Conservation (phyloP, 257 asterid species). For the Solanum chmielewskii region DNA sequence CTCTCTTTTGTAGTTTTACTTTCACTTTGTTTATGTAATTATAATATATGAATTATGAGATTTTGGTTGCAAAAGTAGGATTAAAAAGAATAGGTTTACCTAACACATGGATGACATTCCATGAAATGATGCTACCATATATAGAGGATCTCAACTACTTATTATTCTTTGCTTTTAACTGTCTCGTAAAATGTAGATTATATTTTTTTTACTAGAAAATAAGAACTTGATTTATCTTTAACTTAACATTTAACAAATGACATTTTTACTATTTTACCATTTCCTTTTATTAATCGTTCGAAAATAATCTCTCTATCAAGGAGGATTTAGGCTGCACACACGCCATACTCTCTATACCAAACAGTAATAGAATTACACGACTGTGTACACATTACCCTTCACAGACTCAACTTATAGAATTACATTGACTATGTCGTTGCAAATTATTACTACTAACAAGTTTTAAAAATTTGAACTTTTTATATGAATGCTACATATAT, state of each 20-base stretch:
- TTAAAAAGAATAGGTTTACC: constrained; percentile 11
- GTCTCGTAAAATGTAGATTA: constrained; percentile 6
- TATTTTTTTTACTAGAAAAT: neutral
- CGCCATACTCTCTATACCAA: neutral
- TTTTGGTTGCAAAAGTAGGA: neutral
- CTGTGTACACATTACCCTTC: no score
- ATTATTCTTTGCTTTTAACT: constrained; percentile 1
- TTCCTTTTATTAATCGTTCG: neutral
- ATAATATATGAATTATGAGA: neutral
- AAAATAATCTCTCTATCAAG: no score
- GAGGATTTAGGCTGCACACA: neutral
- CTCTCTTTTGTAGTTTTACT: neutral
- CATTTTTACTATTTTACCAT: neutral
- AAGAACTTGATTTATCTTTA: neutral
- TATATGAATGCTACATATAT: neutral
- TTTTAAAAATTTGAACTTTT: neutral
- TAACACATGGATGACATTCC: constrained; percentile 34
- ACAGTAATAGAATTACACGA: no score
- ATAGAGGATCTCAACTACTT: constrained; percentile 44
- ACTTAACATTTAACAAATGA: neutral
- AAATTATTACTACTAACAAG: neutral
- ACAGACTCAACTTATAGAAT: no score
- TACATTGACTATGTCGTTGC: neutral
- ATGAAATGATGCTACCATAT: constrained; percentile 17
- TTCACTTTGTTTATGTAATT: neutral